Percentiles rank a stretch among this genome's conserved stretches.
These are phyloP conservation scores for Lathyrus oleraceus DNA, from an alignment of 306 rosid genomes.

Conservation along the genomic window DNA sequence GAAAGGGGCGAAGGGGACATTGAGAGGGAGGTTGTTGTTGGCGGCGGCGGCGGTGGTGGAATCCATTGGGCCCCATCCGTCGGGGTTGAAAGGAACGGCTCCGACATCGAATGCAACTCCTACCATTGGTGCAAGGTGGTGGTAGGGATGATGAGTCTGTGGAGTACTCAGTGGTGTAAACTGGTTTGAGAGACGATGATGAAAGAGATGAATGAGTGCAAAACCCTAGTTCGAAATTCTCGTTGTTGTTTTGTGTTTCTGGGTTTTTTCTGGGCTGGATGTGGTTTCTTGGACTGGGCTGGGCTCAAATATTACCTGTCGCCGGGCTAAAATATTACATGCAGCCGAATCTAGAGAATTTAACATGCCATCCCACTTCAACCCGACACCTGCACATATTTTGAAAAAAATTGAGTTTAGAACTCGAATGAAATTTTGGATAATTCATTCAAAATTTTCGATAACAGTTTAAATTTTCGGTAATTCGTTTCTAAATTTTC, in stretches of 20 bases:
- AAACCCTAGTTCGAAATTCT: slow-evolving; percentile 24
- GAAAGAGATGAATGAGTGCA: not conserved
- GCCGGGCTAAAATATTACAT: no score
- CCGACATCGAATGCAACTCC: slow-evolving; percentile 62
- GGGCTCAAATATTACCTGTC: no score
- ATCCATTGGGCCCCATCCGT: slow-evolving; percentile 95
- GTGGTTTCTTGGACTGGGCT: not conserved
- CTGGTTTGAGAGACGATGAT: not conserved
- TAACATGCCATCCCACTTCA: no score
- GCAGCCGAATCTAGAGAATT: no score
- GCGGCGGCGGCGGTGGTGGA: slow-evolving; percentile 16
- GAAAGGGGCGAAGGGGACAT: slow-evolving; percentile 87
- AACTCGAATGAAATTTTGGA: no score
- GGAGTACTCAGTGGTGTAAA: not conserved
- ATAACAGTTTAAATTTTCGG: no score
- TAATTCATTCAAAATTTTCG: no score
- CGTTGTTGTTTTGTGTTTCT: not conserved
- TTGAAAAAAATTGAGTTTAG: no score
- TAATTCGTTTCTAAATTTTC: no score
- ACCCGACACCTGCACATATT: no score
- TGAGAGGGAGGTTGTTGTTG: slow-evolving; percentile 12
- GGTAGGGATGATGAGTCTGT: not conserved
- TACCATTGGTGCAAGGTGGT: slow-evolving; percentile 33
- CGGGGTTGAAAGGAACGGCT: slow-evolving; percentile 74
- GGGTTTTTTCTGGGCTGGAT: not conserved